Conservation (phyloP, 2,329 filamentous ascomycete species). For the Beauveria rudraprayagi region DNA sequence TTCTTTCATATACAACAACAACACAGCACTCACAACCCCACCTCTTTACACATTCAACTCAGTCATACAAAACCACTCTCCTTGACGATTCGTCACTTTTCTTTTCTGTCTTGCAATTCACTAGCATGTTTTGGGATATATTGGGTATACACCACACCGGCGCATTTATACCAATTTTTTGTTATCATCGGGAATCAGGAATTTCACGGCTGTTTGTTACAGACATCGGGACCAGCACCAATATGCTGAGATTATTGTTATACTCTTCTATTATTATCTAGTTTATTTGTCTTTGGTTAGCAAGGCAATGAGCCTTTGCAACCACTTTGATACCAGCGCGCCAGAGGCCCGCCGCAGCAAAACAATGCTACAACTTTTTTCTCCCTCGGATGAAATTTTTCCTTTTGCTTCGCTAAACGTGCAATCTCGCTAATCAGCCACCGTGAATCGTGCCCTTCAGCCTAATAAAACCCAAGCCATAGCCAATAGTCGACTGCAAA, state of each 20-base stretch:
- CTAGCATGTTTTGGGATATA: background rate
- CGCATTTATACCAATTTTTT: conserved; percentile 10
- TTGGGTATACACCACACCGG: background rate
- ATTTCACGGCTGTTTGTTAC: background rate
- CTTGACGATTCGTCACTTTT: background rate
- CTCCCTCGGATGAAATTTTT: background rate
- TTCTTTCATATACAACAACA: background rate
- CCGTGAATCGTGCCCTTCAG: conserved; percentile 3
- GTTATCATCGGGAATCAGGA: background rate
- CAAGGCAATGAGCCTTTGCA: background rate
- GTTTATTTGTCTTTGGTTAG: background rate
- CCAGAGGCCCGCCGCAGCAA: conserved; percentile 3
- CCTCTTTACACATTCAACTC: background rate
- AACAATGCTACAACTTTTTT: conserved; percentile 3
- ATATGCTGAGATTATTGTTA: background rate
- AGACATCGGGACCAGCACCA: background rate
- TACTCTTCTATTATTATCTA: background rate
- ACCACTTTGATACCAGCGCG: conserved; percentile 4
- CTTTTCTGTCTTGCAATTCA: background rate
- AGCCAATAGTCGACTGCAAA: background rate
- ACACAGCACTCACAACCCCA: background rate
- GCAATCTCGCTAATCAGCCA: conserved; percentile 3
- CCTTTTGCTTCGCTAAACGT: background rate
- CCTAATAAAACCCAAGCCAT: background rate
- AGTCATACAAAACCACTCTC: background rate